Evolutionary conservation across 768 basidiomycete species (phyloP).

Genomic region (Peribolospora baueri): DNA sequence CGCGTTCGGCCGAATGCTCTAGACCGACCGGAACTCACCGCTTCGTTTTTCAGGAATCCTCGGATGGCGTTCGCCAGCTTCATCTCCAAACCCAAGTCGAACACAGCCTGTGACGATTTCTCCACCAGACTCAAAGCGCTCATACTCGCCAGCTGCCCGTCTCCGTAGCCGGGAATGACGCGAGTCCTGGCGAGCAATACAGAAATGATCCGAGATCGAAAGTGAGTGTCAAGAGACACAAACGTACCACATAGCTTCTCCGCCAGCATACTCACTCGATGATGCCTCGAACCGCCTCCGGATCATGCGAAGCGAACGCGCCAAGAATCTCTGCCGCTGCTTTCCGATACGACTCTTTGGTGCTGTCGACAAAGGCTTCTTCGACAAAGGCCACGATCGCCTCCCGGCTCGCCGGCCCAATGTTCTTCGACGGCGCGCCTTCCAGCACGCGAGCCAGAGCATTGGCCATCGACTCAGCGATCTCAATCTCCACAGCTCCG

Average conservation of each 20-base stretch:
- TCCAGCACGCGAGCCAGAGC: conserved; percentile 50
- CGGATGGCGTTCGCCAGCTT: conserved; percentile 48
- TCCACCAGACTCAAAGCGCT: conserved; percentile 19
- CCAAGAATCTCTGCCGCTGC: conserved; percentile 39
- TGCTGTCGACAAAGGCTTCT: conserved; percentile 51
- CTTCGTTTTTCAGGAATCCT: conserved; percentile 43
- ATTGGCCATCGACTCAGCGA: conserved; percentile 48
- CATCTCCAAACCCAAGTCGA: conserved; percentile 35
- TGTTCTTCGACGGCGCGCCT: conserved; percentile 40
- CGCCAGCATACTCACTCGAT: conserved; percentile 32
- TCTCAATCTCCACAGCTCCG: conserved; percentile 29
- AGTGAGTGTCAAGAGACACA: conserved; percentile 2
- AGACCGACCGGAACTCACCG: neutral
- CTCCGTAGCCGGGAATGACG: conserved; percentile 10
- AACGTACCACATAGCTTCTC: conserved; percentile 2
- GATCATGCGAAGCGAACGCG: conserved; percentile 32
- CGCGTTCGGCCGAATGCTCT: neutral
- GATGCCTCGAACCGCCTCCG: conserved; percentile 39
- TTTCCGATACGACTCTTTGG: conserved; percentile 41
- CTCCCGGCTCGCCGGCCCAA: conserved; percentile 52
- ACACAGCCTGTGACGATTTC: conserved; percentile 33
- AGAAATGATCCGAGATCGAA: conserved; percentile 14
- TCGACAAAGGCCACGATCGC: conserved; percentile 46
- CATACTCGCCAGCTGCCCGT: conserved; percentile 34
- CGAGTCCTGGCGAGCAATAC: neutral